A percentile compares a stretch with the other conserved stretches of the same genome.
phyloP scores from a whole-genome alignment of 106 monocot genomes.

The Narthecium ossifragum region DNA sequence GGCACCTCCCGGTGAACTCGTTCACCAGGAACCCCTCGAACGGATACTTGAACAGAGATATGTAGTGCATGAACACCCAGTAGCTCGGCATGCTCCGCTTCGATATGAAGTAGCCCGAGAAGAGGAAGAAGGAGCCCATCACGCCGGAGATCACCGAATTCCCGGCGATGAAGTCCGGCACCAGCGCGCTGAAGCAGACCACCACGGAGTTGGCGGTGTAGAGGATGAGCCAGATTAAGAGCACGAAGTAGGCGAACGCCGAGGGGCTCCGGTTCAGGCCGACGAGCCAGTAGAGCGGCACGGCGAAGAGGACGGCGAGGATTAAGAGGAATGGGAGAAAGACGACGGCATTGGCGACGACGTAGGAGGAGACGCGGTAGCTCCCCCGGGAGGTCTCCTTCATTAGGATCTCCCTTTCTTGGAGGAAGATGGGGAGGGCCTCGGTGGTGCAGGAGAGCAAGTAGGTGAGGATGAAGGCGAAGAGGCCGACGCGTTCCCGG shows the following conservation, averaged over 20 bases:
- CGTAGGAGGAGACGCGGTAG: conserved; percentile 82
- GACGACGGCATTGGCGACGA: conserved; percentile 59
- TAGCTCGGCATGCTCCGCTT: conserved; percentile 70
- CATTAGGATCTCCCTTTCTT: conserved; percentile 77
- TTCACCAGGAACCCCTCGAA: conserved; percentile 83
- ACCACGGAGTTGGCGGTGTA: conserved; percentile 92
- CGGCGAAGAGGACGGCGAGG: conserved; percentile 54
- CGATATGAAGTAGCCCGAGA: conserved; percentile 89
- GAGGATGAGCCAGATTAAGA: conserved; percentile 85
- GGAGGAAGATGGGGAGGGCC: conserved; percentile 79
- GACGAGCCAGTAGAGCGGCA: conserved; percentile 75
- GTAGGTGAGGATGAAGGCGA: conserved; percentile 87
- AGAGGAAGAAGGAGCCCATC: conserved; percentile 86
- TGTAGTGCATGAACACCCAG: conserved; percentile 95
- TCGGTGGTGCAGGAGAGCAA: conserved; percentile 85
- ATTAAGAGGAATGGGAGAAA: conserved; percentile 83
- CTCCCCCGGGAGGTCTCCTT: conserved; percentile 71
- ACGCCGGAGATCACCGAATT: conserved; percentile 71
- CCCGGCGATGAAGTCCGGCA: conserved; percentile 76
- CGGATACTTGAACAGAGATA: conserved; percentile 89
- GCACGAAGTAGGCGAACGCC: conserved; percentile 62
- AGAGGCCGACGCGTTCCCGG: conserved; percentile 65
- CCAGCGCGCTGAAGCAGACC: conserved; percentile 66
- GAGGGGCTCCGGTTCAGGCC: conserved; percentile 31
- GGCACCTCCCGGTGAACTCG: conserved; percentile 73